Base-by-base conservation (phyloP, 2,329 filamentous ascomycete species). In the Elsinoe arachidis region DNA sequence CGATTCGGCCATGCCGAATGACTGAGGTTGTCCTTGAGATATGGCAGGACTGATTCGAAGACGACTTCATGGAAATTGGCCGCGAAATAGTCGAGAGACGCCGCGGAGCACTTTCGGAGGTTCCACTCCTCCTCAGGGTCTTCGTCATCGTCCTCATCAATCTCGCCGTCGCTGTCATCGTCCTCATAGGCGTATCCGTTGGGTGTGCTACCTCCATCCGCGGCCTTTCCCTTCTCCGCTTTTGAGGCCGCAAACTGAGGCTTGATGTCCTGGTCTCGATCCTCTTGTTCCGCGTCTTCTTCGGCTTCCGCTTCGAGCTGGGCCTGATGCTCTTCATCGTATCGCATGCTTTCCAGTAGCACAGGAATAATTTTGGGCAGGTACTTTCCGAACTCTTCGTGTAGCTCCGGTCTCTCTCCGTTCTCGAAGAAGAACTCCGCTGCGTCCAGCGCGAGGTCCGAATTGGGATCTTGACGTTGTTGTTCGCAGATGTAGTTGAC, bases 351-450 rank as follows among this genome's bases (percentile, higher is more conserved):
- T 63, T 93, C 84, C 6, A 99, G 80, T 54, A 99, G 76, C 1
- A 96, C 87, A 0, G 93, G 93, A 30, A 99, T 86, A 62, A 97
- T 92, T 70, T 88, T 88, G 63, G 81, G 73, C 57, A 97, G 81
- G 68, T 88, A 88, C 0, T 90, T 90, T 7, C 80, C 84, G 46
- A 99, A 77, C 0, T 83, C 80, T 63, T 84, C 80, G 75, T 89
- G 90, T 55, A 97, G 75, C 59, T 86, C 82, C 41, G 88, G 82
- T 68, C 96, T 89, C 69, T 96, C 93, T 60, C 90, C 91, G 17
- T 95, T 85, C 38, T 90, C 90, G 44, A 99, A 82, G 90, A 95
- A 99, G 69, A 99, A 99, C 71, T 99, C 93, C 4, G 93, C 90
- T 7, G 93, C 93, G 69, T 99, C 93, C 63, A 95, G 85, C 37